Percentiles rank a stretch among this genome's conserved stretches.
Conservation (phyloP, 495 filamentous ascomycete species). For the Neurospora tetrasperma region DNA sequence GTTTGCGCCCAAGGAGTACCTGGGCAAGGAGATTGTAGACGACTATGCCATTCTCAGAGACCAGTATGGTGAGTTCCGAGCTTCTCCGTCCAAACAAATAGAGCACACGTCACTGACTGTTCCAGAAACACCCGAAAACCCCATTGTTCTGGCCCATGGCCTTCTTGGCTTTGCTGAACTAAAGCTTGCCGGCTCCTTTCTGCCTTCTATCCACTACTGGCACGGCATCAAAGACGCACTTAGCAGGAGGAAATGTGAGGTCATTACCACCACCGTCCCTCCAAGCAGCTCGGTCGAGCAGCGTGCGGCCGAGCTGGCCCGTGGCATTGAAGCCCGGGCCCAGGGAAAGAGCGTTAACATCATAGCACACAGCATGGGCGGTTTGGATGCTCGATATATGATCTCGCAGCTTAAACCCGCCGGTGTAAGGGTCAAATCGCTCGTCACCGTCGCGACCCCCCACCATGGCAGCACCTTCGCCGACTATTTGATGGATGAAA, state of each 20-base stretch:
- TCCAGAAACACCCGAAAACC: conserved; percentile 52
- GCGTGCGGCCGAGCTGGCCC: conserved; percentile 55
- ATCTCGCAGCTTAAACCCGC: conserved; percentile 65
- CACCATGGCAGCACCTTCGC: conserved; percentile 81
- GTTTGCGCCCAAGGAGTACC: conserved; percentile 40
- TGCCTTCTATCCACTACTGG: conserved; percentile 86
- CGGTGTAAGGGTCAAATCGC: conserved; percentile 55
- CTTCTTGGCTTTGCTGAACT: conserved; percentile 86
- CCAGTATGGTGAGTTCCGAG: conserved; percentile 48
- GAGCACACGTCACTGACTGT: conserved; percentile 1
- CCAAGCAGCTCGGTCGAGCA: conserved; percentile 70
- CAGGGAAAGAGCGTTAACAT: conserved; percentile 74
- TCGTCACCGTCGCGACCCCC: conserved; percentile 83
- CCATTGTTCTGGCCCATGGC: conserved; percentile 80
- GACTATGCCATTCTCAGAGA: conserved; percentile 65
- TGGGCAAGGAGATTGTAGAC: conserved; percentile 62
- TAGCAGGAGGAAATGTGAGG: conserved; percentile 57
- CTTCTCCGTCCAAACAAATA: not conserved
- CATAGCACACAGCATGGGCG: conserved; percentile 67
- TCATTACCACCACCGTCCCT: conserved; percentile 74
- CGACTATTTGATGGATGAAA: conserved; percentile 66
- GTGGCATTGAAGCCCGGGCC: conserved; percentile 55
- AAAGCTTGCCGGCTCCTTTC: conserved; percentile 52
- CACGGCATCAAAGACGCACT: conserved; percentile 78
- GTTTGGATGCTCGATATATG: conserved; percentile 89